Evolutionary conservation across 768 basidiomycete genomes (phyloP).

Genomic region (Pulveroboletus sp.): DNA sequence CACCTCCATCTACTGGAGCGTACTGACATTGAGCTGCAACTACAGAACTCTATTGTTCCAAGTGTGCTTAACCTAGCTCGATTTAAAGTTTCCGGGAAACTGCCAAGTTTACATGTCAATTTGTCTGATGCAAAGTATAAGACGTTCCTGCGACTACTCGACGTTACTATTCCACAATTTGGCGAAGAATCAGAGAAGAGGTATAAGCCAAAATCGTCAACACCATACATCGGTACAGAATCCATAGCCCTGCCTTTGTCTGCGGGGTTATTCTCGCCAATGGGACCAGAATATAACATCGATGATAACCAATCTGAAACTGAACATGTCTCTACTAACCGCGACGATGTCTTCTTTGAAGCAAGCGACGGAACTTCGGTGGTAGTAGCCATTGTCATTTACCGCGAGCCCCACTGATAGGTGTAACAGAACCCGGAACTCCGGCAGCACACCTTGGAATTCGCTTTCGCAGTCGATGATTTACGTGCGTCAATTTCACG

Average conservation of each 20-base stretch:
- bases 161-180: slow-evolving; percentile 84
- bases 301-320: slow-evolving; percentile 51
- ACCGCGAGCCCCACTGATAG: slow-evolving; percentile 1
- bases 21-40: slow-evolving; percentile 81
- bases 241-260: slow-evolving; percentile 47
- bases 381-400: slow-evolving; percentile 32
- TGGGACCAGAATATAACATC: slow-evolving; percentile 63
- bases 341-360: slow-evolving; percentile 66
- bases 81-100: slow-evolving; percentile 85
- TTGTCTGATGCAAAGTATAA: slow-evolving; percentile 89
- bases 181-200: slow-evolving; percentile 39
- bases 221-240: slow-evolving; percentile 21
- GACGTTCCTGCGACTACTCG: slow-evolving; percentile 85
- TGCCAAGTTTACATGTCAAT: slow-evolving; percentile 87
- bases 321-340: slow-evolving; percentile 35
- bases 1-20: slow-evolving; percentile 87
- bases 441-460: slow-evolving; percentile 66
- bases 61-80: slow-evolving; percentile 74
- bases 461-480: slow-evolving; percentile 82
- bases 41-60: slow-evolving; percentile 91
- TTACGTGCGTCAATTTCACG: slow-evolving; percentile 78
- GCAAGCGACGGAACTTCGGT: slow-evolving; percentile 57
- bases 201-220: slow-evolving; percentile 15
- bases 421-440: slow-evolving; percentile 31
- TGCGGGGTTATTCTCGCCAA: slow-evolving; percentile 48